These are phyloP conservation scores for Cutaneotrichosporon arboriforme DNA, from an alignment of 1,284 basidiomycete genomes.

Conservation along the genomic window DNA sequence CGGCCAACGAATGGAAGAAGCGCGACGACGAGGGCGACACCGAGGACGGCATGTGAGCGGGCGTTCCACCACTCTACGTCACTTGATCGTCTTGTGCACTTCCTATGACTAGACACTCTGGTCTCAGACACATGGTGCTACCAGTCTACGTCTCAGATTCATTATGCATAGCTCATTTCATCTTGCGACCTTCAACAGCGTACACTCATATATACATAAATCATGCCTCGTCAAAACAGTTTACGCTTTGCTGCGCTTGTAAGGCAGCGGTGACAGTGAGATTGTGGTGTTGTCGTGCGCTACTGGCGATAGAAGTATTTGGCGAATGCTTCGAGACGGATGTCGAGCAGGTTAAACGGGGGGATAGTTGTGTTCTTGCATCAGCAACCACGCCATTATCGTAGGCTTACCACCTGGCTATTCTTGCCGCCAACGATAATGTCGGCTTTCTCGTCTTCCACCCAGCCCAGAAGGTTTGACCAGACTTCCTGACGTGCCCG, in stretches of 20 bases:
- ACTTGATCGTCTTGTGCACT: too few species aligned
- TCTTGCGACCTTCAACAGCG: background rate
- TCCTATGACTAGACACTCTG: too few species aligned
- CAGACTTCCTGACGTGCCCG: slow-evolving; percentile 57
- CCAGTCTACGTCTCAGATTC: too few species aligned
- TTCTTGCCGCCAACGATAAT: slow-evolving; percentile 59
- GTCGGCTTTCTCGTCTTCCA: slow-evolving; percentile 60
- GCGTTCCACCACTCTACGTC: too few species aligned
- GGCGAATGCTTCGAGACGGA: slow-evolving; percentile 67
- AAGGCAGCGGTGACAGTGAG: background rate
- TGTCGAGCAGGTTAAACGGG: slow-evolving; percentile 73
- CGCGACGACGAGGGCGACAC: slow-evolving; percentile 13
- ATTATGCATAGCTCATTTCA: too few species aligned
- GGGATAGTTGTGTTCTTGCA: slow-evolving; percentile 79
- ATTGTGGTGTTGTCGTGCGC: background rate
- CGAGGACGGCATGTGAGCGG: too few species aligned
- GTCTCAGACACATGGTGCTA: too few species aligned
- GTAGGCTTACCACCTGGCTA: slow-evolving; percentile 62
- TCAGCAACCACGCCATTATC: background rate
- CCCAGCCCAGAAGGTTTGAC: slow-evolving; percentile 63
- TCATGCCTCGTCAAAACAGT: background rate
- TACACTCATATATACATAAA: too few species aligned
- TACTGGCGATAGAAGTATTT: slow-evolving; percentile 68
- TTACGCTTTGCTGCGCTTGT: background rate
- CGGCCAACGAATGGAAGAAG: slow-evolving; percentile 27